Conservation (phyloP, 345 rosid genomes). For the thale cress (Arabidopsis thaliana) region TAIR10.1 NC_003071.7:14360501-14361000, state of each 20-base stretch:
- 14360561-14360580: conserved; percentile 54
- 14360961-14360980: conserved; percentile 68
- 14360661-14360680: conserved; percentile 94
- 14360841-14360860: conserved; percentile 78
- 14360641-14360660: conserved; percentile 64
- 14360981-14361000: conserved; percentile 17
- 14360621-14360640: conserved; percentile 53
- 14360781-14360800: conserved; percentile 6
- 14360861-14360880: conserved; percentile 95
- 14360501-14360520: conserved; percentile 61
- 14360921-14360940: conserved; percentile 72
- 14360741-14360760: conserved; percentile 57
- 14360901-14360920: conserved; percentile 85
- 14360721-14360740: conserved; percentile 59
- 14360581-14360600: conserved; percentile 50
- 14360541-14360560: conserved; percentile 51
- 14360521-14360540: conserved; percentile 61
- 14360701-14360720: conserved; percentile 98
- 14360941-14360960: conserved; percentile 81
- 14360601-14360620: conserved; percentile 53
- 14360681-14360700: conserved; percentile 95
- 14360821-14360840: conserved; percentile 12
- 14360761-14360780: conserved; percentile 73
- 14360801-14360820: background rate
- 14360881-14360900: conserved; percentile 88